Conservation (phyloP, 495 filamentous ascomycete species). For the Annulohypoxylon maeteangense region DNA sequence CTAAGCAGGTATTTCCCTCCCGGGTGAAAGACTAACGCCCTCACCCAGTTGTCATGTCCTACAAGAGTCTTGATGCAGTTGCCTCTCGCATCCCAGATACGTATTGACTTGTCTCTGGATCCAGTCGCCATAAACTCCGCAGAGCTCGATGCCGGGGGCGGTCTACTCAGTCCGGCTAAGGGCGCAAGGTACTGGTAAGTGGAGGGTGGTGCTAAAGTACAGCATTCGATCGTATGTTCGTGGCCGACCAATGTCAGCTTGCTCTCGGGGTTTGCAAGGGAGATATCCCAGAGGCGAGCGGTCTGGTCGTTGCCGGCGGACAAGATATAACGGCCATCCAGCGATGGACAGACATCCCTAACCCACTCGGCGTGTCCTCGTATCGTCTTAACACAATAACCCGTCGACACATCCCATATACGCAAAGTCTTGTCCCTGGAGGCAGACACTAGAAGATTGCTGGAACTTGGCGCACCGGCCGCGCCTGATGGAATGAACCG, state of each 20-base stretch:
- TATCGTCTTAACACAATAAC: slow-evolving; percentile 89
- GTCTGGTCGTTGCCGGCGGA: slow-evolving; percentile 85
- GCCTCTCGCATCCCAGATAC: slow-evolving; percentile 88
- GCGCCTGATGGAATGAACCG: slow-evolving; percentile 88
- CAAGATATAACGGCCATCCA: slow-evolving; percentile 84
- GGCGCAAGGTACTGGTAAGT: slow-evolving; percentile 79
- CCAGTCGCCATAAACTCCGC: slow-evolving; percentile 94
- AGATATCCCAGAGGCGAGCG: slow-evolving; percentile 84
- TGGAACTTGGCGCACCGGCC: slow-evolving; percentile 68
- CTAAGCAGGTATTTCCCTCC: slow-evolving; percentile 92
- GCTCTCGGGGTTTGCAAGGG: slow-evolving; percentile 73
- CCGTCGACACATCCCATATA: slow-evolving; percentile 93
- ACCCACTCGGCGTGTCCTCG: slow-evolving; percentile 90
- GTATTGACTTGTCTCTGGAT: slow-evolving; percentile 89
- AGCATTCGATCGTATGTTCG: slow-evolving; percentile 91
- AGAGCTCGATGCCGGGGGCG: slow-evolving; percentile 75
- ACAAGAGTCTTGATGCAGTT: slow-evolving; percentile 86
- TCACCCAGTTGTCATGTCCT: slow-evolving; percentile 97
- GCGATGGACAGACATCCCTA: slow-evolving; percentile 81
- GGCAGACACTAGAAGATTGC: slow-evolving; percentile 83
- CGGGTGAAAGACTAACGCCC: slow-evolving; percentile 88
- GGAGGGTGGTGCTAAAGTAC: slow-evolving; percentile 83
- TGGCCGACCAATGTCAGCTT: slow-evolving; percentile 88
- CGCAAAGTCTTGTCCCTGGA: slow-evolving; percentile 84
- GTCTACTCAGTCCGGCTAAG: slow-evolving; percentile 86